Base-by-base conservation (phyloP, 768 basidiomycete species). In the Suillus occidentalis region DNA sequence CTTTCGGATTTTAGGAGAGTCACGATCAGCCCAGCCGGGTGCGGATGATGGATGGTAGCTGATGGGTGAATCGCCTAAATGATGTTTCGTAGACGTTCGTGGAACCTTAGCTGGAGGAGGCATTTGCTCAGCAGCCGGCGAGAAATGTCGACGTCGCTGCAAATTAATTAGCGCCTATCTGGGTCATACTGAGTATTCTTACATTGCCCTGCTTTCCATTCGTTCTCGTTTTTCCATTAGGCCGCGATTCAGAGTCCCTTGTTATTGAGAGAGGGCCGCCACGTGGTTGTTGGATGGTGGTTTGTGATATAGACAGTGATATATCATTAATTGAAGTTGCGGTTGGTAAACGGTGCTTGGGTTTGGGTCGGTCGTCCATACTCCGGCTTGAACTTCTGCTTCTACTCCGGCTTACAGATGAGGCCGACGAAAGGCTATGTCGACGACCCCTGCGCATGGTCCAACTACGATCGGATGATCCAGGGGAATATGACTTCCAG, bases 291-390 rank as follows among this genome's bases (percentile, higher is more conserved):
- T 71, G 71, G 37, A 70, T 55, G 31, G 71, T 63, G 39, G 77
- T 69, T 67, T 79, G 78, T 61, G 75, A 72, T 64, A 75, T 67
- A 55, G 72, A 70, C 68, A 74, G 68, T 25, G 74, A 69, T 52
- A 77, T 69, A 9, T 75, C 72, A 68, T 79, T 68, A 71, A 81
- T 71, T 14, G 82, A 77, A 22, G 78, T 81, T 16, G 82, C 74
- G 18, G 79, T 65, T 42, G 91, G 90, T 25, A 91, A 79, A 45
- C 89, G 84, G 72, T 91, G 89, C 47, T 89, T 81, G 13, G 87
- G 77, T 63, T 82, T 84, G 43, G 83, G 78, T 40, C 81, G 82
- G 31, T 82, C 79, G 39, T 74, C 76, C 20, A 85, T 88, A 70
- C 88, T 90, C 64, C 72, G 76, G 70, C 86, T 88, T 3, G 71